Base-by-base conservation (phyloP, 2,329 filamentous ascomycete species). In the Diaporthe helianthi region DNA sequence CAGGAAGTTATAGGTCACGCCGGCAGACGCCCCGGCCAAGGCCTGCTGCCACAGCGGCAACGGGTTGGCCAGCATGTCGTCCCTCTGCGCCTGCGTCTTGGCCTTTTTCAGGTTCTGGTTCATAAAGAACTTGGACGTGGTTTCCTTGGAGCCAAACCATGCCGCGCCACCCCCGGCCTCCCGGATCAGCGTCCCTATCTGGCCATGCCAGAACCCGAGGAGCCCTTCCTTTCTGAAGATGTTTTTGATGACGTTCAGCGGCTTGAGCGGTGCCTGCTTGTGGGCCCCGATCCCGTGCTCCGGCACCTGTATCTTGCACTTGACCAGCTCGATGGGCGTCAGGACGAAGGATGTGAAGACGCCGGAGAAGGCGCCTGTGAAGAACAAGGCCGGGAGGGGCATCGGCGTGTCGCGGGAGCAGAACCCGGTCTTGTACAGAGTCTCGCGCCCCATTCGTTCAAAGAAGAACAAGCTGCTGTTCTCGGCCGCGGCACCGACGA, bases 261-360 rank as follows among this genome's bases (percentile, higher is more conserved):
- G 91, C 1, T 87, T 87, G 6, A 92, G 85, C 3, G 86, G 81
- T 15, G 82, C 83, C 3, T 79, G 79, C 2, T 76, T 76, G 29
- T 77, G 78, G 15, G 24, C 63, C 26, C 83, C 83, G 29, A 82
- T 80, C 2, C 79, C 77, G 1, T 82, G 78, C 19, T 75, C 76
- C 12, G 86, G 93, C 0, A 95, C 94, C 79, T 99, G 96, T 82
- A 99, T 97, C 81, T 96, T 97, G 87, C 96, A 99, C 82, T 99
- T 99, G 78, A 99, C 92, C 65, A 99, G 88, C 82, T 99, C 96
- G 73, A 99, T 93, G 0, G 96, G 96, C 0, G 96, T 99, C 71
- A 99, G 88, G 38, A 97, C 89, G 58, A 98, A 86, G 0, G 93
- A 97, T 0, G 96, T 97, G 76, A 97, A 92, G 47, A 92, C 92